Percentiles rank a stretch among this genome's conserved stretches.
Evolutionary conservation across 441 rosid genomes (phyloP).

Genomic region (Metrosideros polymorpha): DNA sequence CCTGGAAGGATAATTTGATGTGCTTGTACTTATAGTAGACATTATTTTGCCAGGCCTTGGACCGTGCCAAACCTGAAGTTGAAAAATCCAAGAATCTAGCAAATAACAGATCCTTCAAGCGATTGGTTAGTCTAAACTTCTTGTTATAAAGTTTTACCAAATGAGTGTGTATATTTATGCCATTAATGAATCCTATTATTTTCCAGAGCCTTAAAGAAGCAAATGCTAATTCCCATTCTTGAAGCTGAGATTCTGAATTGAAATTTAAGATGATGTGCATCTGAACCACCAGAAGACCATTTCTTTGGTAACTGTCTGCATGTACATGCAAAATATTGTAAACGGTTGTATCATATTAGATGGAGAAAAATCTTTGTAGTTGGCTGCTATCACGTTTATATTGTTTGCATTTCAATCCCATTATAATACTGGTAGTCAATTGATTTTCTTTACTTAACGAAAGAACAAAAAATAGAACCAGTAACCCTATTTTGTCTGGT

Average conservation of each 20-base stretch:
- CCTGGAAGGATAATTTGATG: neutral
- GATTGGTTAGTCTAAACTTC: slow-evolving; percentile 46
- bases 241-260: neutral
- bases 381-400: neutral
- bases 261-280: neutral
- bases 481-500: neutral
- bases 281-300: neutral
- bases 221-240: slow-evolving; percentile 34
- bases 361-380: neutral
- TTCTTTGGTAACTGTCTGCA: neutral
- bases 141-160: neutral
- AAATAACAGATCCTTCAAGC: slow-evolving; percentile 69
- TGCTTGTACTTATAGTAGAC: neutral
- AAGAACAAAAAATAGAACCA: neutral
- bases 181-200: neutral
- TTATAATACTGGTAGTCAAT: neutral
- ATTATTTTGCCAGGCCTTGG: slow-evolving; percentile 52
- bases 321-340: neutral
- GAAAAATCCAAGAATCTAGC: slow-evolving; percentile 51
- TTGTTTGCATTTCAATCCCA: neutral
- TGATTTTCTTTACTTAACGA: neutral
- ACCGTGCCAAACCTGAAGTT: slow-evolving; percentile 69
- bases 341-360: neutral
- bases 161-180: neutral
- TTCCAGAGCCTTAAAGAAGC: slow-evolving; percentile 56